A percentile compares a stretch with the other conserved stretches of the same genome.
phyloP scores from a whole-genome alignment of 768 basidiomycete genomes.

The Suillus ampliporus region DNA sequence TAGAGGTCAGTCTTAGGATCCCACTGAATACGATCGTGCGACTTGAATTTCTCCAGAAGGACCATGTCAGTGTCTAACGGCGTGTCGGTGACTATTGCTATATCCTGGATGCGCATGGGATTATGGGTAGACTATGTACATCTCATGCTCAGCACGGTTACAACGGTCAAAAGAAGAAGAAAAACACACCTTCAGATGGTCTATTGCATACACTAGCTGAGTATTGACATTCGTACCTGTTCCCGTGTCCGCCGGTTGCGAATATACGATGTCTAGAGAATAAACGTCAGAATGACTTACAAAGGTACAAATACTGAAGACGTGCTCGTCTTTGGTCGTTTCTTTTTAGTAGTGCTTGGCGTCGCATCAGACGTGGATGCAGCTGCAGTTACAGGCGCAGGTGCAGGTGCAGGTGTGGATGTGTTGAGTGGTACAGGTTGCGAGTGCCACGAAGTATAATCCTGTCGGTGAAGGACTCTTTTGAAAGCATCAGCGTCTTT shows the following conservation, averaged over 20 bases:
- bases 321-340: constrained; percentile 68
- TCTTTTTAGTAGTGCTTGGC: constrained; percentile 45
- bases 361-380: constrained; percentile 39
- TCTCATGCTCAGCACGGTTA: constrained; percentile 15
- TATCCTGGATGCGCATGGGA: constrained; percentile 87
- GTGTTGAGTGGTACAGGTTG: constrained; percentile 50
- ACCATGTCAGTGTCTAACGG: constrained; percentile 74
- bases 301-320: constrained; percentile 19
- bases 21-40: constrained; percentile 79
- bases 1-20: constrained; percentile 87
- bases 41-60: constrained; percentile 80
- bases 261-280: constrained; percentile 72
- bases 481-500: constrained; percentile 78
- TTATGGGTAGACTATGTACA: constrained; percentile 60
- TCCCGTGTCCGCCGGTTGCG: constrained; percentile 87
- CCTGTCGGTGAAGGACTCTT: constrained; percentile 62
- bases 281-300: constrained; percentile 11
- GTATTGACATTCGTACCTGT: constrained; percentile 84
- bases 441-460: constrained; percentile 80
- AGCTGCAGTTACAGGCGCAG: constrained; percentile 34
- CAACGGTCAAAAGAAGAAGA: constrained; percentile 6
- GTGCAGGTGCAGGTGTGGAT: constrained; percentile 35
- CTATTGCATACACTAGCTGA: constrained; percentile 84
- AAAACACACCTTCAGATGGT: constrained; percentile 69
- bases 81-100: constrained; percentile 80